These are phyloP conservation scores for Pestalotiopsis sp. DNA, from an alignment of 2,329 filamentous ascomycete genomes.

Conservation along the genomic window DNA sequence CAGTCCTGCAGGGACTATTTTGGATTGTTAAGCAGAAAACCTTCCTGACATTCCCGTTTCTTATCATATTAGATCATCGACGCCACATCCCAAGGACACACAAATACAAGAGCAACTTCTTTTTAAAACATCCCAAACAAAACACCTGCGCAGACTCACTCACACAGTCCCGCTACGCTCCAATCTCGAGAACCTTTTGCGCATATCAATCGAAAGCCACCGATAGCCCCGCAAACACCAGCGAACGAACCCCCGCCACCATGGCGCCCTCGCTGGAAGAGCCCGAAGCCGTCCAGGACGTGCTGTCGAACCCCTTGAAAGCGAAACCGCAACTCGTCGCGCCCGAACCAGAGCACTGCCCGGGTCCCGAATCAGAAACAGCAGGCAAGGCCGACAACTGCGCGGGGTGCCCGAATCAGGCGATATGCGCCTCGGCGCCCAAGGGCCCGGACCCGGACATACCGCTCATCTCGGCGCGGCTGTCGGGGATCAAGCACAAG, in stretches of 20 bases:
- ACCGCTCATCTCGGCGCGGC: slow-evolving; percentile 79
- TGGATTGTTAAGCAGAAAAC: slow-evolving; percentile 15
- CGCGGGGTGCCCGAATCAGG: slow-evolving; percentile 92
- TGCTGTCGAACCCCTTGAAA: slow-evolving; percentile 76
- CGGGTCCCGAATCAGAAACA: slow-evolving; percentile 79
- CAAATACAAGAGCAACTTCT: background rate
- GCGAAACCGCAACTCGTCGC: slow-evolving; percentile 83
- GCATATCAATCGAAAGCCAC: background rate
- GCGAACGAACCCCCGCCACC: slow-evolving; percentile 9
- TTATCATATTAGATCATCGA: background rate
- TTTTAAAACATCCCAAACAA: background rate
- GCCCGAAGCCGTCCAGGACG: slow-evolving; percentile 65
- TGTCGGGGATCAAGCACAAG: slow-evolving; percentile 84
- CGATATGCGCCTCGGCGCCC: slow-evolving; percentile 89
- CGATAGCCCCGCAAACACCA: background rate
- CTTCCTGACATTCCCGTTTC: background rate
- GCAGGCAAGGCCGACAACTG: slow-evolving; percentile 79
- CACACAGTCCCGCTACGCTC: background rate
- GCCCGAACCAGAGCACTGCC: slow-evolving; percentile 95
- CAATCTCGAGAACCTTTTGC: background rate
- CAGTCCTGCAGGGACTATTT: slow-evolving; percentile 5
- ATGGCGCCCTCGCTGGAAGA: slow-evolving; percentile 87
- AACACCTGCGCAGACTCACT: background rate
- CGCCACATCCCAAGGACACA: background rate
- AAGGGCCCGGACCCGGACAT: slow-evolving; percentile 97